Percentiles rank a stretch among this genome's conserved stretches.
Conservation (phyloP, 2,329 filamentous ascomycete genomes). For the Aspergillus neotritici region DNA sequence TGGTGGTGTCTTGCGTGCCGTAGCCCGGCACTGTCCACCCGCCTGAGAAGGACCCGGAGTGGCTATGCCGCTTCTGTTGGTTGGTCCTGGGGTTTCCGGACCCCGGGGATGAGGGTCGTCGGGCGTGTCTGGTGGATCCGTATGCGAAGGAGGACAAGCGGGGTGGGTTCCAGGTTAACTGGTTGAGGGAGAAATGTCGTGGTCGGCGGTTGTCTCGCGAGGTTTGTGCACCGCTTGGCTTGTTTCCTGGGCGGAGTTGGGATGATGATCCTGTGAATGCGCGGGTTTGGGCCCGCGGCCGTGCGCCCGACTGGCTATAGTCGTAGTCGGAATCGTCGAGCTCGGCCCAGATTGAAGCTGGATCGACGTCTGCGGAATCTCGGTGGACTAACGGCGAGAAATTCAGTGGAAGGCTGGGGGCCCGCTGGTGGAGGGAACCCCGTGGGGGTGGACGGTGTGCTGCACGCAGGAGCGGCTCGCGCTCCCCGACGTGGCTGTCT, state of each 20-base stretch:
- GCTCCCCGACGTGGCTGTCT: constrained; percentile 36
- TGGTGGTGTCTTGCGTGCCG: constrained; percentile 21
- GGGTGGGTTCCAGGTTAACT: constrained; percentile 19
- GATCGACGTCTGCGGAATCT: constrained; percentile 57
- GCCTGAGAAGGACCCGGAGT: constrained; percentile 25
- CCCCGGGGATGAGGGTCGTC: constrained; percentile 24
- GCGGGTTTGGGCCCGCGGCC: constrained; percentile 9
- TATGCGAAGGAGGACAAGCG: constrained; percentile 12
- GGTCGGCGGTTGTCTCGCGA: constrained; percentile 16
- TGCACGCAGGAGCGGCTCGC: constrained; percentile 34
- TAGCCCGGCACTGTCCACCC: constrained; percentile 23
- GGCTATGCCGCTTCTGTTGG: constrained; percentile 16
- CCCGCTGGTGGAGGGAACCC: constrained; percentile 26
- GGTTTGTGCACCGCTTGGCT: constrained; percentile 14
- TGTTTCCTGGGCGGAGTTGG: constrained; percentile 19
- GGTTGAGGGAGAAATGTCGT: constrained; percentile 13
- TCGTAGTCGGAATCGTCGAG: constrained; percentile 64
- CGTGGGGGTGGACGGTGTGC: constrained; percentile 21
- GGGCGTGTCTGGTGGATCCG: constrained; percentile 12
- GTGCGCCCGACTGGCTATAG: constrained; percentile 8
- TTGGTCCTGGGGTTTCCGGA: constrained; percentile 14
- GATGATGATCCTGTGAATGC: constrained; percentile 9
- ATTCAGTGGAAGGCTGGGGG: constrained; percentile 29
- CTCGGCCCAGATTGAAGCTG: constrained; percentile 80
- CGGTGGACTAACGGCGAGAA: constrained; percentile 33